Base-by-base conservation (phyloP, 495 filamentous ascomycete species). In the Clavariopsis aquatica region DNA sequence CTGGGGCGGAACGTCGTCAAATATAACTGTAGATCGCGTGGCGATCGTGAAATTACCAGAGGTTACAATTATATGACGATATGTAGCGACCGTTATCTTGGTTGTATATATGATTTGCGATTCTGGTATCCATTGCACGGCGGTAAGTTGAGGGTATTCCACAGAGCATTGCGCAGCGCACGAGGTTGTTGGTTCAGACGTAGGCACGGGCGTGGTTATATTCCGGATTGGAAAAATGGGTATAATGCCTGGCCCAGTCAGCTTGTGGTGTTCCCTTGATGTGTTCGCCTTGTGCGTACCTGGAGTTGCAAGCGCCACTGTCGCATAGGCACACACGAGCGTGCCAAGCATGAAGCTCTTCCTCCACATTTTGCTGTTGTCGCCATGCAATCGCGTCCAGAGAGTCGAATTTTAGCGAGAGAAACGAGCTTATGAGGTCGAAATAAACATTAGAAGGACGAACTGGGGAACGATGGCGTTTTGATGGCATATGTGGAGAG, bases 81-180 rank as follows among this genome's bases (percentile, higher is more conserved):
- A 19, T 15, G 64, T 67, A 15, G 49, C 64, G n/a, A 67, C 64
- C 4, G 47, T 52, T 13, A 67, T 52, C n/a, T 47, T 41, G n/a
- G 56, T 54, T 7, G 64, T 67, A 28, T 62, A 67, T 2, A 62
- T 31, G 29, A 67, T 52, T n/a, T 62, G 29, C 10, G 19, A 28
- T 38, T 56, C 49, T 8, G 57, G 64, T 7, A 67, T 38, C 64
- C 64, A 67, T 57, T 43, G 52, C 1, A 67, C n/a, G 0, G 58
- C 64, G n/a, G 23, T 29, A 19, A 62, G 28, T n/a, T 47, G 19
- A 2, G 64, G 64, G 34, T 62, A 67, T 22, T 49, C 17, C 1
- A 67, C 64, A n/a, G 57, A 49, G 24, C 64, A 67, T 29, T 57
- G 12, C n/a, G 57, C n/a, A 20, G 23, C 59, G 31, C 64, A 67